Evolutionary conservation across 148 eudicot genomes (phyloP).

Genomic region (Vaccinium darrowii): DNA sequence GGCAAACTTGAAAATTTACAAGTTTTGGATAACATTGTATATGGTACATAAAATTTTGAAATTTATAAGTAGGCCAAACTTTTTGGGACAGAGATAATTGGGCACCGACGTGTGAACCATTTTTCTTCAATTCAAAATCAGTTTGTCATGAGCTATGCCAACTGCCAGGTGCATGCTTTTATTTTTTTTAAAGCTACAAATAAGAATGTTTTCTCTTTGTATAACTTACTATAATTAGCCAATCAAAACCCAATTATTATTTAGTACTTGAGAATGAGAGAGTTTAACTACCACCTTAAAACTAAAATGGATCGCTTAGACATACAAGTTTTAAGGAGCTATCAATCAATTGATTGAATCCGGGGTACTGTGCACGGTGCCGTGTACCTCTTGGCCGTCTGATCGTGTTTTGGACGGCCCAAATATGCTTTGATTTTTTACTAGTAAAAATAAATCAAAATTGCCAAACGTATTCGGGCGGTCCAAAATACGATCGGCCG

Average conservation of each 20-base stretch:
- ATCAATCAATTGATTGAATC: neutral
- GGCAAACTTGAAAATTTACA: no score
- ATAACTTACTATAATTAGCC: neutral
- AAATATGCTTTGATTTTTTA: no score
- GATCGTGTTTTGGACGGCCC: no score
- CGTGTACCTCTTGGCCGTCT: no score
- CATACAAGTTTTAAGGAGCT: constrained; percentile 14
- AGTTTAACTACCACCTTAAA: constrained; percentile 16
- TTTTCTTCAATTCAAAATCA: neutral
- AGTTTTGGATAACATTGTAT: no score
- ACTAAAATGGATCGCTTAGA: constrained; percentile 10
- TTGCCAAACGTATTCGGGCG: no score
- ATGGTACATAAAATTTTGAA: no score
- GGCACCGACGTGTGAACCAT: neutral
- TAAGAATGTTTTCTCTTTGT: neutral
- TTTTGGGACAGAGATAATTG: no score
- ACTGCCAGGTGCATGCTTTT: neutral
- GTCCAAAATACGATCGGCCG: no score
- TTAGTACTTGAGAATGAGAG: neutral
- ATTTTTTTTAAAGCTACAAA: neutral
- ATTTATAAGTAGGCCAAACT: no score
- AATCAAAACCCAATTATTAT: neutral
- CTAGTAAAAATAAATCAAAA: no score
- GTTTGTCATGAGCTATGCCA: neutral
- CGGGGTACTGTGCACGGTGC: no score